A percentile compares a stretch with the other conserved stretches of the same genome.
phyloP scores from a whole-genome alignment of 2,329 filamentous ascomycete species.

The Cytospora piceae region DNA sequence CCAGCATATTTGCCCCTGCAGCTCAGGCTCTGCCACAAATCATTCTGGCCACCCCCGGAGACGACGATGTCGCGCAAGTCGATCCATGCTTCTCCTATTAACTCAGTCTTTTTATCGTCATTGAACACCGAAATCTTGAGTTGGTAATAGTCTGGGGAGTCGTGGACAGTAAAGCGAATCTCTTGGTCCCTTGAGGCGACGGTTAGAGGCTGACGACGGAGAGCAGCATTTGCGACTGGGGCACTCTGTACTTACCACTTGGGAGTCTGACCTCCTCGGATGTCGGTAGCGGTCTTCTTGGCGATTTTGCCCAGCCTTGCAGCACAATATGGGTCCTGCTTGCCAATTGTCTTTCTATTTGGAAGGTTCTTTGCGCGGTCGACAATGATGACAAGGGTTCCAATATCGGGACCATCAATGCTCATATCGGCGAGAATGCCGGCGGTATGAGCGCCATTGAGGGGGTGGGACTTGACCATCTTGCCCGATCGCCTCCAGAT shows the following conservation, averaged over 20 bases:
- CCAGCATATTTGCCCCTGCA: constrained; percentile 96
- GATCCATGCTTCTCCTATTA: constrained; percentile 94
- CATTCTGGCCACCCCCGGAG: constrained; percentile 86
- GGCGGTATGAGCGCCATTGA: constrained; percentile 76
- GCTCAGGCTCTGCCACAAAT: constrained; percentile 86
- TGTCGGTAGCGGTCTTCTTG: constrained; percentile 94
- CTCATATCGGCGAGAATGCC: constrained; percentile 95
- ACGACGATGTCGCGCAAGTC: constrained; percentile 81
- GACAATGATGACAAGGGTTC: constrained; percentile 87
- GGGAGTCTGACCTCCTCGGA: constrained; percentile 92
- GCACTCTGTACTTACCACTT: constrained; percentile 69
- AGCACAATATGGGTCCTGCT: constrained; percentile 97
- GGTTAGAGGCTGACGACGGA: constrained; percentile 1
- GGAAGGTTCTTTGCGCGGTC: constrained; percentile 97
- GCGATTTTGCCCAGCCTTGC: constrained; percentile 93
- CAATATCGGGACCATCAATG: constrained; percentile 89
- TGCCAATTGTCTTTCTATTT: constrained; percentile 95
- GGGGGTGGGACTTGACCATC: constrained; percentile 59
- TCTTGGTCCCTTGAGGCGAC: constrained; percentile 83
- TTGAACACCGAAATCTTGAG: constrained; percentile 97
- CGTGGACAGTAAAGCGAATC: constrained; percentile 92
- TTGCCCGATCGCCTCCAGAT: constrained; percentile 31
- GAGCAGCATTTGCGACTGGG: neutral
- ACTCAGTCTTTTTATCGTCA: constrained; percentile 95
- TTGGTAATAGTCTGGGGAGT: constrained; percentile 94